A percentile compares a stretch with the other conserved stretches of the same genome.
These are phyloP conservation scores for Elasticomyces elasticus DNA, from an alignment of 495 filamentous ascomycete genomes.

Conservation along the genomic window DNA sequence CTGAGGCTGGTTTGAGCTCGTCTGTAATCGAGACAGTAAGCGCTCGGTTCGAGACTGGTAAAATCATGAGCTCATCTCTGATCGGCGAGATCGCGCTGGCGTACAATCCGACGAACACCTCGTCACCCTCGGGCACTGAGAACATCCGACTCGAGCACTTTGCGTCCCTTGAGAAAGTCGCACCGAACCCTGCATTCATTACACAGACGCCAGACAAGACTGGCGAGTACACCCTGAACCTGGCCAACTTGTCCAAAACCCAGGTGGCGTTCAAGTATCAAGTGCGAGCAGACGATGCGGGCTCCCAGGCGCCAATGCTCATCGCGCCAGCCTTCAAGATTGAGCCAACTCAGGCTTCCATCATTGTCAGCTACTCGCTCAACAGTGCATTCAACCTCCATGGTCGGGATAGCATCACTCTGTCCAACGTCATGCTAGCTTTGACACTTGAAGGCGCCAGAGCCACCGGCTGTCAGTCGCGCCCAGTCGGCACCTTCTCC, in stretches of 20 bases:
- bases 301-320: constrained; percentile 64
- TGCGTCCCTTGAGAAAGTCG: constrained; percentile 80
- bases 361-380: constrained; percentile 75
- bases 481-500: constrained; percentile 67
- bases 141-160: constrained; percentile 86
- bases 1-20: constrained; percentile 70
- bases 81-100: constrained; percentile 86
- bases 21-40: constrained; percentile 88
- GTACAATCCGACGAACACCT: constrained; percentile 55
- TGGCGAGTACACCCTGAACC: constrained; percentile 71
- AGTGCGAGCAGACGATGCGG: constrained; percentile 61
- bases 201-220: constrained; percentile 56
- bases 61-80: constrained; percentile 59
- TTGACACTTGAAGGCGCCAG: constrained; percentile 64
- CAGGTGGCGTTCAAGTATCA: constrained; percentile 91
- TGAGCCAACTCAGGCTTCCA: constrained; percentile 68
- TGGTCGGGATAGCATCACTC: constrained; percentile 41
- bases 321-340: constrained; percentile 75
- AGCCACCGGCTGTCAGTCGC: constrained; percentile 55
- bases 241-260: constrained; percentile 59
- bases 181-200: constrained; percentile 86
- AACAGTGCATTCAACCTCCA: constrained; percentile 55
- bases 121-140: constrained; percentile 44
- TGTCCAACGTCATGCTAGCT: constrained; percentile 74
- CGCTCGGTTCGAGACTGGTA: constrained; percentile 68